phyloP scores from a whole-genome alignment of 768 basidiomycete species.

The Zangia roseola region DNA sequence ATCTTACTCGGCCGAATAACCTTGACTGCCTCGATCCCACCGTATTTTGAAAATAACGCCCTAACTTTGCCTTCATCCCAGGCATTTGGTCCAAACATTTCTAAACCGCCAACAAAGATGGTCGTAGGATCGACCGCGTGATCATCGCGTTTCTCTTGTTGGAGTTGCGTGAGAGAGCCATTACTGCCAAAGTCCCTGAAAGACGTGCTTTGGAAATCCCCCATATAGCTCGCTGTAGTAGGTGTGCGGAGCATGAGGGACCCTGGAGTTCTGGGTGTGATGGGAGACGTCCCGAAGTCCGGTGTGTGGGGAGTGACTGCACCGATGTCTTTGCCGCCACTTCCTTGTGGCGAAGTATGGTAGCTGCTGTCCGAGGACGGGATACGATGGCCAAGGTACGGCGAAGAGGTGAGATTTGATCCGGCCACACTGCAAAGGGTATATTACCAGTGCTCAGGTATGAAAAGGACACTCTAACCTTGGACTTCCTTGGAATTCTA shows the following conservation, averaged over 20 bases:
- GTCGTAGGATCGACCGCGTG: conserved; percentile 61
- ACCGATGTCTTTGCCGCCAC: conserved; percentile 38
- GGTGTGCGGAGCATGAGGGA: conserved; percentile 52
- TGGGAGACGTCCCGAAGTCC: conserved; percentile 45
- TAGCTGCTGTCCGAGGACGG: conserved; percentile 19
- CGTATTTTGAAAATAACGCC: conserved; percentile 60
- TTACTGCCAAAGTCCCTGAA: conserved; percentile 24
- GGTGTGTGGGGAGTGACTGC: conserved; percentile 40
- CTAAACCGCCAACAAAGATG: conserved; percentile 76
- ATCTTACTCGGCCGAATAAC: conserved; percentile 62
- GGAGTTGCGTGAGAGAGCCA: conserved; percentile 17
- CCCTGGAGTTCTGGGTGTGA: conserved; percentile 50
- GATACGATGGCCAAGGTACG: conserved; percentile 10
- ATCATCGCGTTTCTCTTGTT: conserved; percentile 28
- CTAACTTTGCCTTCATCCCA: conserved; percentile 70
- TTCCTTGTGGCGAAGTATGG: conserved; percentile 11
- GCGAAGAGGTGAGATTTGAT: conserved; percentile 10
- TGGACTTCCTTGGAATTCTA: conserved; percentile 8
- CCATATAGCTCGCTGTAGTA: conserved; percentile 36
- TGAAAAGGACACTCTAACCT: conserved; percentile 12
- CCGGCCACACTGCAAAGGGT: conserved; percentile 11
- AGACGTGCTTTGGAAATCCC: conserved; percentile 33
- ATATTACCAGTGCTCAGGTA: conserved; percentile 4
- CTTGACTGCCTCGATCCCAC: conserved; percentile 61
- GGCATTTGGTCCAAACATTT: conserved; percentile 56